Base-by-base conservation (phyloP, 129 eudicot species). In the Helianthus annuus region DNA sequence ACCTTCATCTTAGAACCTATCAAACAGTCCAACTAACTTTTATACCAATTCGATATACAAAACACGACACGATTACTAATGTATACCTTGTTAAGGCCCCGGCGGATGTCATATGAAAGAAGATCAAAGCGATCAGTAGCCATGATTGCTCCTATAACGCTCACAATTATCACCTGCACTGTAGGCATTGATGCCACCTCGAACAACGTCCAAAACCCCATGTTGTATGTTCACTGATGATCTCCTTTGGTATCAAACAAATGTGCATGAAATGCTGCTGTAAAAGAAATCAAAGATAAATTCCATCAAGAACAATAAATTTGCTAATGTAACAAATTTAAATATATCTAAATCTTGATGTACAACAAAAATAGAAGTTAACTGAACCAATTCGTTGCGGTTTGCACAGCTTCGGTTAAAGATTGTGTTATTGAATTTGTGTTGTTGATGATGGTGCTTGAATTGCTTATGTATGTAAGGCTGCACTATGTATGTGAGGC, bases 131-230 rank as follows among this genome's bases (percentile, higher is more conserved):
- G 65, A 13, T 81, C 62, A 1, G 86, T 78, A 53, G 89, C 86
- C 89, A 85, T 75, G 49, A 85, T 55, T 53, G 83, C 89, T 75
- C 89, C 89, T 58, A 84, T 59, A 17, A 57, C 7, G 40, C 89
- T 84, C 40, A 84, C 73, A 12, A 84, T 46, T 46, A 84, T 72
- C 48, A 84, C 82, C 59, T 84, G 85, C 4, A 84, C 12, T 38
- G 73, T 80, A n/a, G 88, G 88, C 88, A 84, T 76, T 2, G 82
- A 72, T 3, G 88, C 85, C 78, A 80, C 84, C 69, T 64, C 72
- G 16, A 84, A 80, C 48, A 84, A 54, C 4, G 82, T 76, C 85
- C 53, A 68, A 53, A 84, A 74, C 3, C 85, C 82, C 88, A 84
- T 83, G 42, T 66, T 49, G 40, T 22, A 27, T 10, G 6, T 58